Evolutionary conservation across 805 yeast species (phyloP).

Genomic region (Lipomyces lipofer): DNA sequence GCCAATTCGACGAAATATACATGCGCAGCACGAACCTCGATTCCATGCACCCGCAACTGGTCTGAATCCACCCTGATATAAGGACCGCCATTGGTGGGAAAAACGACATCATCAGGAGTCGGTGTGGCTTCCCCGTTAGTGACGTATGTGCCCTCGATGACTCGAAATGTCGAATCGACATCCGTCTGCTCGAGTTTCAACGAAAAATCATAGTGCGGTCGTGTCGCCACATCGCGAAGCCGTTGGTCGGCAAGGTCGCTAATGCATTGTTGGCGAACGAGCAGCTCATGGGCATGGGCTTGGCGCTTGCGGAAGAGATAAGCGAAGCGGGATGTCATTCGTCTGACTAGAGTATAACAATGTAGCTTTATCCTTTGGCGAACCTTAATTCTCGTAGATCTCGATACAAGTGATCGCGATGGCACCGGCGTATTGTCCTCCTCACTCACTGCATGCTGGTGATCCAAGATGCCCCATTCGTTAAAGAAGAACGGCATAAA

Average conservation of each 20-base stretch:
- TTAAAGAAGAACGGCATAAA: constrained; percentile 16
- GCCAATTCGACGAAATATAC: constrained; percentile 1
- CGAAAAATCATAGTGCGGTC: background rate
- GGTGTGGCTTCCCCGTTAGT: no score
- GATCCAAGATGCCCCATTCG: constrained; percentile 6
- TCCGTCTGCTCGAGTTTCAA: background rate
- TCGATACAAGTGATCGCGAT: background rate
- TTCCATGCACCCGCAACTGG: background rate
- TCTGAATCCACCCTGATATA: no score
- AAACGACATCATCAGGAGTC: no score
- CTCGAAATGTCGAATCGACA: background rate
- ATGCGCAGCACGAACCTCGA: background rate
- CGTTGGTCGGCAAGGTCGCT: background rate
- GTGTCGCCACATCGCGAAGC: background rate
- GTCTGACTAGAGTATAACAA: background rate
- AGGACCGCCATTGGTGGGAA: no score
- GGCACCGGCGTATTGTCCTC: background rate
- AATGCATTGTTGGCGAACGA: background rate
- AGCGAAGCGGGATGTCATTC: background rate
- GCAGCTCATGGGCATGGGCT: background rate
- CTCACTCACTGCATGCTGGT: background rate
- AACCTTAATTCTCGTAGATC: background rate
- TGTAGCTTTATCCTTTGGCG: background rate
- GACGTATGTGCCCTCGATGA: no score
- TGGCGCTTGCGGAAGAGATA: background rate